Conservation (phyloP, 179 eudicot species). For the Sideroxylon spinosum region DNA sequence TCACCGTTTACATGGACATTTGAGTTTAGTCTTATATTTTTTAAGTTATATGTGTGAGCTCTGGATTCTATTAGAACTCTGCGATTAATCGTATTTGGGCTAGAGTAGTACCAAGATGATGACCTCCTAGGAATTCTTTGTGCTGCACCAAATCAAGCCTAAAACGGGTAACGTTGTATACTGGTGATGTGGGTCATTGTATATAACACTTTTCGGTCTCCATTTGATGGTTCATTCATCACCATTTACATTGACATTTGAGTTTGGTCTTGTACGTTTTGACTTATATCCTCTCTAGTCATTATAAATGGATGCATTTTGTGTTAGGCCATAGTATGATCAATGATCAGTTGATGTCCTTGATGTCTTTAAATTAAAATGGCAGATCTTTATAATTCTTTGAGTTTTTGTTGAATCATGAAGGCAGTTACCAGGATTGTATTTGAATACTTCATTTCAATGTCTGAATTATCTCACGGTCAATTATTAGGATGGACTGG, state of each 20-base stretch:
- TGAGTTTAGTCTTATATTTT: no score
- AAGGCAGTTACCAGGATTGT: neutral
- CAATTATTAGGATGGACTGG: constrained; percentile 76
- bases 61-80: no score
- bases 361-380: neutral
- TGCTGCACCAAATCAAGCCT: no score
- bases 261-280: no score
- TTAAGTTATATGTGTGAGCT: no score
- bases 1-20: neutral
- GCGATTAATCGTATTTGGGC: no score
- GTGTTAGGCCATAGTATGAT: neutral
- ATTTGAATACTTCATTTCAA: neutral
- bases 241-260: neutral
- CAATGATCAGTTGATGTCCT: neutral
- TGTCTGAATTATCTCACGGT: neutral
- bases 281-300: neutral
- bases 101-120: no score
- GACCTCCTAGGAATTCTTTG: no score
- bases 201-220: no score
- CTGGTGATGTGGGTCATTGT: no score
- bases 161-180: no score
- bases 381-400: neutral
- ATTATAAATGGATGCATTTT: neutral
- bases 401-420: neutral
- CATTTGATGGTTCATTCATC: neutral